Percentiles rank a stretch among this genome's conserved stretches.
Conservation (phyloP, 2,329 filamentous ascomycete genomes). For the Leptodontidium sp. region DNA sequence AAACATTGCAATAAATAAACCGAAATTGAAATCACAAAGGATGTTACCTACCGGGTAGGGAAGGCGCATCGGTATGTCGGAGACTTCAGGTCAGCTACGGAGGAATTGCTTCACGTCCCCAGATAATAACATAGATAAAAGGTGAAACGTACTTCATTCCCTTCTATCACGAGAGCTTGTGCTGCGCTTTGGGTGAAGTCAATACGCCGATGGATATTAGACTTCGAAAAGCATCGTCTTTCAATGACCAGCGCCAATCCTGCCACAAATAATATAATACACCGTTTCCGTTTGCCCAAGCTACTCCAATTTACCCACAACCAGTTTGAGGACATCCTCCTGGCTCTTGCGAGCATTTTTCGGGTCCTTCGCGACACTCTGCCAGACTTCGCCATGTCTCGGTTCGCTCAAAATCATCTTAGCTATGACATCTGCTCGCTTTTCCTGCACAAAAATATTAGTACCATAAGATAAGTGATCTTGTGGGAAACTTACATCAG, state of each 20-base stretch:
- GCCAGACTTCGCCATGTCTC: conserved; percentile 92
- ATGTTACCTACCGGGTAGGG: too few relatives aligned
- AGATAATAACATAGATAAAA: too few relatives aligned
- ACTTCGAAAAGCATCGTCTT: neutral
- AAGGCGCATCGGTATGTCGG: neutral
- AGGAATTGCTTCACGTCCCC: too few relatives aligned
- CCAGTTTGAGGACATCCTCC: conserved; percentile 85
- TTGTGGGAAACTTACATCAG: conserved; percentile 60
- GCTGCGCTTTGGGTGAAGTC: neutral
- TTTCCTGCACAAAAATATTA: conserved; percentile 63
- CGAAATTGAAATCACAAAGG: too few relatives aligned
- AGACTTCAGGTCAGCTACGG: too few relatives aligned
- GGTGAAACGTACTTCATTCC: too few relatives aligned
- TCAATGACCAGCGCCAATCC: neutral
- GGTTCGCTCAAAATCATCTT: conserved; percentile 89
- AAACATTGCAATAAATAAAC: too few relatives aligned
- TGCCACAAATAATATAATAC: conserved; percentile 20
- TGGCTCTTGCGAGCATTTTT: conserved; percentile 76
- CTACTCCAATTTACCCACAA: conserved; percentile 60
- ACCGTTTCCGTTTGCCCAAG: neutral
- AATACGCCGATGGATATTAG: neutral
- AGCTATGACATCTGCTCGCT: conserved; percentile 81
- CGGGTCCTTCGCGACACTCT: conserved; percentile 84
- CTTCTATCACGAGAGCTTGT: neutral
- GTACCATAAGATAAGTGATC: conserved; percentile 7